Evolutionary conservation across 345 rosid genomes (phyloP).

Genomic region (Eucalyptus brandiana): DNA sequence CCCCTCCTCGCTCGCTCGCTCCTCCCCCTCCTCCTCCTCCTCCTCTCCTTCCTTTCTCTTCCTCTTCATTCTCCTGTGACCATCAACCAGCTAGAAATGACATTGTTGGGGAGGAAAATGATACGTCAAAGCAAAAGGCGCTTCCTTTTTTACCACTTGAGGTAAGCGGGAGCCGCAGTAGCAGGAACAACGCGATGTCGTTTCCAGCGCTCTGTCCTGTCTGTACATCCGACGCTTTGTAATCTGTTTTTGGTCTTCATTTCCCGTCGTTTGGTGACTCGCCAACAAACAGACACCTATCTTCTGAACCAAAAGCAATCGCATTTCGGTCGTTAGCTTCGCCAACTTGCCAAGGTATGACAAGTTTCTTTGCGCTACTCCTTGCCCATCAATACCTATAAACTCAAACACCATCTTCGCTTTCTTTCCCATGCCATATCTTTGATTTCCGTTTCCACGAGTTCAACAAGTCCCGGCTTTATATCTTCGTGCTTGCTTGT

Average conservation of each 20-base stretch:
- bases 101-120: neutral
- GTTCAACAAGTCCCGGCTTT: neutral
- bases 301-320: neutral
- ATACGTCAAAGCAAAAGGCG: neutral
- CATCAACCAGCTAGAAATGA: neutral
- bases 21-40: neutral
- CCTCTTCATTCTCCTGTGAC: neutral
- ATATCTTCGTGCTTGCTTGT: neutral
- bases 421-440: neutral
- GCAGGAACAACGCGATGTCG: neutral
- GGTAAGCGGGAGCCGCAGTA: neutral
- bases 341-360: neutral
- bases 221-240: neutral
- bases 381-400: neutral
- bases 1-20: constrained; percentile 14
- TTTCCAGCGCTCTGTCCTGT: neutral
- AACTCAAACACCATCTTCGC: neutral
- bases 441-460: neutral
- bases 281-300: constrained; percentile 13
- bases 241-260: neutral
- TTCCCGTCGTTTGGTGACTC: neutral
- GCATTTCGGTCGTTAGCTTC: neutral
- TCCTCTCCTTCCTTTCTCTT: constrained; percentile 8
- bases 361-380: neutral
- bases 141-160: neutral